Base-by-base conservation (phyloP, 176 grass and related monocot species). In the Eremochloa ophiuroides region DNA sequence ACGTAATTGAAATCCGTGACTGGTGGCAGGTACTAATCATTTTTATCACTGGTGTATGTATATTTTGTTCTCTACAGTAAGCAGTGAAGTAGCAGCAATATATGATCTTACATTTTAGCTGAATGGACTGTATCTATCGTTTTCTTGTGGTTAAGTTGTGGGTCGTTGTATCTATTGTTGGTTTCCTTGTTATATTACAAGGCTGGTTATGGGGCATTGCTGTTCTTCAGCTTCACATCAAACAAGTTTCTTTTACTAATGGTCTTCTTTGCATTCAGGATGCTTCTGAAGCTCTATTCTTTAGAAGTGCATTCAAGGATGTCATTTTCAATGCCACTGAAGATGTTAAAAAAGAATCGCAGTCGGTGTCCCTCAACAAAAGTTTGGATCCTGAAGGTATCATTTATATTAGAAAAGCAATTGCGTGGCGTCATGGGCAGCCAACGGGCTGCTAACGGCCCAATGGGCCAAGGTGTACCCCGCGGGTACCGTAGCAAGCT, bases 231-330 rank as follows among this genome's bases (percentile, higher is more conserved):
- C 39, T 14, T 80, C 39, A 76, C 12, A 23, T 22, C 25, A 10
- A 71, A 70, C 16, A 71, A 7, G 23, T 30, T 59, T 80, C 20
- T 56, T 73, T 75, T 72, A 50, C 39, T 27, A 34, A 37, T 69
- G 11, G 4, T 78, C 26, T 58, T 22, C 14, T 79, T 64, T 85
- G 34, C 55, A 84, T 89, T 69, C 87, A 99, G 97, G 90, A 99
- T 74, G 91, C 91, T 73, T 91, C 97, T 78, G 91, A 96, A 88
- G 85, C 91, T 86, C 87, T 99, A 82, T 99, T 96, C 80, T 74
- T 91, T 69, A 71, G 87, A 85, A 99, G 85, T 39, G 91, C 97
- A 74, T 99, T 99, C 80, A 95, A 84, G 88, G 17, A 90, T 80
- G 97, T 96, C 69, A 85, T 99, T 25, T 99, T 93, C 76, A 68